Evolutionary conservation across 371 early-diverging fungal genomes (phyloP).

Genomic region (Zychaea mexicana): DNA sequence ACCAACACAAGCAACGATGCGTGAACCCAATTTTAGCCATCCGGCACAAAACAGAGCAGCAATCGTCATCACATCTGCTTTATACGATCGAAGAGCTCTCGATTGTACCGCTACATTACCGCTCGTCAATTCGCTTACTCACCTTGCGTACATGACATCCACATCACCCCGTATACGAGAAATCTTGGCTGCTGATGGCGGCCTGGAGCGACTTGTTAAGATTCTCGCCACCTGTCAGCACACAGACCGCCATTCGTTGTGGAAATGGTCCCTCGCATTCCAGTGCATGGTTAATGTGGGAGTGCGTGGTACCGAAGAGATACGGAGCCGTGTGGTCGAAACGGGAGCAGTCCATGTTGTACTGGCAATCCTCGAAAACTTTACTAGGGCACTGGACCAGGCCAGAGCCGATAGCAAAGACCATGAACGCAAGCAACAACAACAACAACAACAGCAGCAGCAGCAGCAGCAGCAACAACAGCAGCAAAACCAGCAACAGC

Average conservation of each 20-base stretch:
- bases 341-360: slow-evolving; percentile 79
- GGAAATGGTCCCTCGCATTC: slow-evolving; percentile 82
- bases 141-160: slow-evolving; percentile 80
- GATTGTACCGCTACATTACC: slow-evolving; percentile 85
- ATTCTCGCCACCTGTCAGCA: slow-evolving; percentile 64
- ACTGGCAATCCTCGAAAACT: slow-evolving; percentile 74
- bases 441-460: slow-evolving; percentile 10
- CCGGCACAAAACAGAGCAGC: slow-evolving; percentile 73
- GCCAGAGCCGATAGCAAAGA: slow-evolving; percentile 60
- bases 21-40: slow-evolving; percentile 77
- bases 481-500: neutral
- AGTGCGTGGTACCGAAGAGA: slow-evolving; percentile 76
- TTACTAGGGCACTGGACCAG: slow-evolving; percentile 57
- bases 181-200: slow-evolving; percentile 84
- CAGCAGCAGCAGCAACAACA: neutral
- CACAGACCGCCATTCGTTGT: slow-evolving; percentile 65
- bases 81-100: slow-evolving; percentile 87
- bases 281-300: slow-evolving; percentile 85
- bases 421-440: slow-evolving; percentile 35
- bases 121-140: slow-evolving; percentile 81
- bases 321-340: slow-evolving; percentile 81
- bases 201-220: slow-evolving; percentile 79
- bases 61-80: slow-evolving; percentile 72
- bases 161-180: slow-evolving; percentile 79
- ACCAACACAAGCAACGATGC: slow-evolving; percentile 55